Evolutionary conservation across 2,329 filamentous ascomycete genomes (phyloP), one percentile per base, ranked within the genome.

Genomic region (Chrysoporthe deuterocubensis): DNA sequence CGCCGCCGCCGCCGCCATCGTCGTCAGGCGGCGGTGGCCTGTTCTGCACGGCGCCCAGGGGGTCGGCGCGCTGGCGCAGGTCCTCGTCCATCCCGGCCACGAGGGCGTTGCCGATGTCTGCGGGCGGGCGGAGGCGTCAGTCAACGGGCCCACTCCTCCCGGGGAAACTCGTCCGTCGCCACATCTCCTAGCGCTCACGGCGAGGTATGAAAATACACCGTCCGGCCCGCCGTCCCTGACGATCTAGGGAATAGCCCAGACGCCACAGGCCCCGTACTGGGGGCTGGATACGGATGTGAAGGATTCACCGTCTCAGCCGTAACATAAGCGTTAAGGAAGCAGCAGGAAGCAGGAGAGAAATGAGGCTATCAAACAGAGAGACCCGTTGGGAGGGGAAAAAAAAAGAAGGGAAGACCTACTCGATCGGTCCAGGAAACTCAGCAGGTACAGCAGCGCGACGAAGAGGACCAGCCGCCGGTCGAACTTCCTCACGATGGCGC

Each of bases 401-500:
- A 44, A 18, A 37, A 37, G 14, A 43, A 26, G 14, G 18, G 26
- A 14, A 32, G 34, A 69, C 69, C 34, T 82, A 94, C 92, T 97
- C 21, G 92, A 94, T 72, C 94, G 86, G 78, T 97, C 94, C 71
- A 97, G 80, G 76, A 97, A 97, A 71, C 90, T 91, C 70, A 97
- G 82, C 83, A 96, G 86, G 76, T 96, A 97, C 14, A 97, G 83
- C 68, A 95, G 77, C 13, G 92, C 91, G 71, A 97, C 85, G 76
- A 97, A 96, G 0, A 92, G 77, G 6, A 97, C 92, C 64, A 97
- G 84, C 71, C 85, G 87, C 66, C 87, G 84, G 77, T 97, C 94
- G 72, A 97, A 88, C 79, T 92, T 94, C 74, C 83, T 84, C 66
- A 94, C 83, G 9, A 96, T 89, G 4, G 83, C 81, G 32, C 77